phyloP scores from a whole-genome alignment of 768 basidiomycete genomes.

The Auriscalpium microsporum region DNA sequence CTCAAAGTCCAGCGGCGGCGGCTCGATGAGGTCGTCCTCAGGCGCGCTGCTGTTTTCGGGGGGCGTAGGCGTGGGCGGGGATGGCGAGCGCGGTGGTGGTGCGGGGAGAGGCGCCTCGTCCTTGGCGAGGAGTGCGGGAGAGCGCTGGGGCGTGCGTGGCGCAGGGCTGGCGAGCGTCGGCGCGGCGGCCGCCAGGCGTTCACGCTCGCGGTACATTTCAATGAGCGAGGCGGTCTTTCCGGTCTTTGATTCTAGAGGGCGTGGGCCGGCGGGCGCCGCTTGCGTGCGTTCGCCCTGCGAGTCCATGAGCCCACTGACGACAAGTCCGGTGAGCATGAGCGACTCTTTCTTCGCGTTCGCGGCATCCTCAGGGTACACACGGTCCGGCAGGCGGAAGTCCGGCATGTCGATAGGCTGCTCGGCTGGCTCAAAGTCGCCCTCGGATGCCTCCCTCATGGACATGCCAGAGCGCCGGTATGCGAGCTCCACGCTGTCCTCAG shows the following conservation, averaged over 20 bases:
- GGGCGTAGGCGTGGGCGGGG: slow-evolving; percentile 10
- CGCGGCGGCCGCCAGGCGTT: slow-evolving; percentile 26
- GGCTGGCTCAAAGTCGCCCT: neutral
- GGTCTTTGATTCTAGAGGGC: slow-evolving; percentile 16
- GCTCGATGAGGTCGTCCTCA: slow-evolving; percentile 25
- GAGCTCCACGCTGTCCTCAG: slow-evolving; percentile 3
- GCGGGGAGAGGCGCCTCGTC: slow-evolving; percentile 7
- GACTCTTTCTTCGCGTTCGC: neutral
- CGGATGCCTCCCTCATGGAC: neutral
- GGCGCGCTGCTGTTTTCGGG: slow-evolving; percentile 18
- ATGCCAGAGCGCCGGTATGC: neutral
- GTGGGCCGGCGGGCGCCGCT: neutral
- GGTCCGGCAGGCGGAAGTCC: neutral
- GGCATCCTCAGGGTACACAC: neutral
- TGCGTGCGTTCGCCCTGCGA: slow-evolving; percentile 1
- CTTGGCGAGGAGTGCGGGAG: neutral
- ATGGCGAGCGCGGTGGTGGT: slow-evolving; percentile 17
- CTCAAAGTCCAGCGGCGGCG: slow-evolving; percentile 28
- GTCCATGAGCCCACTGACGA: neutral
- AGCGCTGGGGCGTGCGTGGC: slow-evolving; percentile 21
- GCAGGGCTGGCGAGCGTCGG: neutral
- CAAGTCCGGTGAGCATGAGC: neutral
- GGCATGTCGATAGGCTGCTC: neutral
- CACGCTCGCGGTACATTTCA: slow-evolving; percentile 79
- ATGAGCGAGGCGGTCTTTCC: slow-evolving; percentile 74